phyloP scores from a whole-genome alignment of 2,329 filamentous ascomycete genomes.

The Pseudofabraea citricarpa region DNA sequence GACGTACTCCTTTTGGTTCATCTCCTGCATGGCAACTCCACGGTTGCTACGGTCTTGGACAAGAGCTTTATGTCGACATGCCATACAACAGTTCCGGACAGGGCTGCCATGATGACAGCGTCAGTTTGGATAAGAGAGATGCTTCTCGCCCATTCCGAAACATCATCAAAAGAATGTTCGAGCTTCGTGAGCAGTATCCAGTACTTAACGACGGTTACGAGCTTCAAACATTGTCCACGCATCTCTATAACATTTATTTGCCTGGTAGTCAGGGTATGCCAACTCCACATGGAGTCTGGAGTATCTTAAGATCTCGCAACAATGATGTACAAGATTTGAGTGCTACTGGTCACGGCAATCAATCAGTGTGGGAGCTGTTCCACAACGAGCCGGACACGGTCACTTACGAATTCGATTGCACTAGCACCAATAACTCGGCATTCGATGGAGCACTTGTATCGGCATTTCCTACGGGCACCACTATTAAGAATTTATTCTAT shows the following conservation, averaged over 20 bases:
- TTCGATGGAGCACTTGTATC: slow-evolving; percentile 39
- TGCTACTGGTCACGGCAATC: slow-evolving; percentile 38
- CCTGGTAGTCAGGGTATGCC: slow-evolving; percentile 46
- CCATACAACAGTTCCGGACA: slow-evolving; percentile 46
- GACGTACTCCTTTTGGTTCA: slow-evolving; percentile 57
- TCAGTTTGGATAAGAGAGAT: slow-evolving; percentile 52
- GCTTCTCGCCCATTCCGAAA: slow-evolving; percentile 55
- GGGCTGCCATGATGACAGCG: slow-evolving; percentile 49
- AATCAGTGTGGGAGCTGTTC: slow-evolving; percentile 38
- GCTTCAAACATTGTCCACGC: slow-evolving; percentile 47
- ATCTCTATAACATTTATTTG: slow-evolving; percentile 42
- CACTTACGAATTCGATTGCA: slow-evolving; percentile 50
- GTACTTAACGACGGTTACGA: slow-evolving; percentile 55
- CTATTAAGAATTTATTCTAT: slow-evolving; percentile 56
- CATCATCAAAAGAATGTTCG: slow-evolving; percentile 55
- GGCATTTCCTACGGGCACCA: slow-evolving; percentile 46
- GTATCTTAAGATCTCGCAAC: slow-evolving; percentile 41
- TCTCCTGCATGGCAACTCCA: slow-evolving; percentile 59
- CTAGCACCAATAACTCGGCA: slow-evolving; percentile 28
- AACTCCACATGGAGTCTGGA: slow-evolving; percentile 57
- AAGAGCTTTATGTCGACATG: slow-evolving; percentile 52
- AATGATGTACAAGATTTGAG: slow-evolving; percentile 44
- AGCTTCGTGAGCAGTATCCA: slow-evolving; percentile 50
- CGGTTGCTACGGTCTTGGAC: slow-evolving; percentile 54
- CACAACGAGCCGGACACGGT: slow-evolving; percentile 41